phyloP scores from a whole-genome alignment of 345 rosid species.

The Boechera retrofracta region DNA sequence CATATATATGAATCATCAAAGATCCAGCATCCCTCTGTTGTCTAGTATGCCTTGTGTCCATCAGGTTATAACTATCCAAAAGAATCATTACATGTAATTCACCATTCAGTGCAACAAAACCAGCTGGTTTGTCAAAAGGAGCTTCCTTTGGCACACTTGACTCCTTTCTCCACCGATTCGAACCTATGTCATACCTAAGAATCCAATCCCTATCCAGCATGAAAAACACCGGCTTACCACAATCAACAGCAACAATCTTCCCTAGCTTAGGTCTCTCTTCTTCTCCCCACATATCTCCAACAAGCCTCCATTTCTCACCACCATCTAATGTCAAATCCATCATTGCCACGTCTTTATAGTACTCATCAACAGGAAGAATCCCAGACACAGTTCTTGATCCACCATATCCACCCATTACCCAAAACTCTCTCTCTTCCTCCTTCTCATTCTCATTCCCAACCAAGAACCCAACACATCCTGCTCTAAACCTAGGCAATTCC shows the following conservation, averaged over 20 bases:
- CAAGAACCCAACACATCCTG: conserved; percentile 84
- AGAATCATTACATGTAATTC: conserved; percentile 72
- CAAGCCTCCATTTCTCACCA: conserved; percentile 65
- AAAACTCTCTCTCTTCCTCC: conserved; percentile 65
- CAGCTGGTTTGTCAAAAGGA: conserved; percentile 50
- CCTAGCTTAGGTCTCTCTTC: conserved; percentile 71
- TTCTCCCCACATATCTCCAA: conserved; percentile 84
- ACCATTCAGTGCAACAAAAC: conserved; percentile 68
- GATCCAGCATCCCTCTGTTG: conserved; percentile 59
- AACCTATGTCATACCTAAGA: conserved; percentile 71
- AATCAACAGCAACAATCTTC: conserved; percentile 65
- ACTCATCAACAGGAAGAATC: conserved; percentile 85
- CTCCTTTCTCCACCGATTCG: conserved; percentile 71
- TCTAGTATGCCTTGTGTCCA: conserved; percentile 52
- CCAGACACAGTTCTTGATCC: conserved; percentile 78
- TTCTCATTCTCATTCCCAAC: conserved; percentile 49
- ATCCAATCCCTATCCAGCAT: conserved; percentile 74
- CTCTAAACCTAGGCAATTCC: conserved; percentile 78
- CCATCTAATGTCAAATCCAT: conserved; percentile 58
- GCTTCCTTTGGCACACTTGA: conserved; percentile 64
- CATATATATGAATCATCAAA: conserved; percentile 68
- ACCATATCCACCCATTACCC: conserved; percentile 98
- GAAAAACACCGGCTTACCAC: conserved; percentile 57
- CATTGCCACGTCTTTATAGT: conserved; percentile 77
- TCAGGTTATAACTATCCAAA: conserved; percentile 53